Conservation (phyloP, 371 early-diverging fungal species). For the Smittium culicis region DNA sequence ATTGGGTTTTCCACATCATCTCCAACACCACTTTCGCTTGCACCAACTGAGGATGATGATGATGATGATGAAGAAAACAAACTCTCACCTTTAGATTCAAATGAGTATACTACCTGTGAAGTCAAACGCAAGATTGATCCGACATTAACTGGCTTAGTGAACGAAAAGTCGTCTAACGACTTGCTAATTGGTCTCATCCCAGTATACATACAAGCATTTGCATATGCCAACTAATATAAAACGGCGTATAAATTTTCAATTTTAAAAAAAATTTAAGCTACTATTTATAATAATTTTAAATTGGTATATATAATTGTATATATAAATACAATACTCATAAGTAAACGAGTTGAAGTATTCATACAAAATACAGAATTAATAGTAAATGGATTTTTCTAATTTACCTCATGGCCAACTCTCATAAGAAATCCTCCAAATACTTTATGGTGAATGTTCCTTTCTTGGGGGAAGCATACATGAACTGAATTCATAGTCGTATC, state of each 20-base stretch:
- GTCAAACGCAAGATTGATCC: constrained; percentile 63
- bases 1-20: too few species aligned
- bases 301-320: too few species aligned
- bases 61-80: too few species aligned
- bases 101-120: constrained; percentile 54
- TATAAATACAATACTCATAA: too few species aligned
- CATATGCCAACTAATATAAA: constrained; percentile 42
- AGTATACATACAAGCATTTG: constrained; percentile 50
- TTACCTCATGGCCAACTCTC: constrained; percentile 54
- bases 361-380: too few species aligned
- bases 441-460: constrained; percentile 82
- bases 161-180: constrained; percentile 77
- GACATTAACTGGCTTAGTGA: constrained; percentile 77
- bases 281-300: too few species aligned
- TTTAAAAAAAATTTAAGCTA: not conserved
- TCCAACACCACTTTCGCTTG: too few species aligned
- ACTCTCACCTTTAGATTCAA: too few species aligned
- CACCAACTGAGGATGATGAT: constrained; percentile 16
- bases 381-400: too few species aligned
- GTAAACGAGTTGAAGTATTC: too few species aligned
- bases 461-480: constrained; percentile 33
- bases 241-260: not conserved
- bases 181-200: constrained; percentile 42
- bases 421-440: constrained; percentile 82
- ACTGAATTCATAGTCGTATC: constrained; percentile 62